phyloP scores from a whole-genome alignment of 2,329 filamentous ascomycete genomes.

The Hymenoscyphus infarciens region DNA sequence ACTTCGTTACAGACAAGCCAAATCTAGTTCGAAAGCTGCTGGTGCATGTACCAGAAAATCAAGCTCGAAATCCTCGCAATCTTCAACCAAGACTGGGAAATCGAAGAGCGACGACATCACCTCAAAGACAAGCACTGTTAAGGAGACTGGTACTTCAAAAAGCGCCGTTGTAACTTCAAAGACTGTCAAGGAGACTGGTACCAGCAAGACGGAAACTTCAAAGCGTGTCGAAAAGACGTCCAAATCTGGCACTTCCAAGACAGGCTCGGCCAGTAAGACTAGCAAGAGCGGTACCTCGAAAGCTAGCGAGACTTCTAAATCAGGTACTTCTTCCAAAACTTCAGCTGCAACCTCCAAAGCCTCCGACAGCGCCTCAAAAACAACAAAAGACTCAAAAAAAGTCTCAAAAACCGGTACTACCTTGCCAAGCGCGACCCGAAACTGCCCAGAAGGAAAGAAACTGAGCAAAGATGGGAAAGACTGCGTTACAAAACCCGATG shows the following conservation, averaged over 20 bases:
- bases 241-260: too few species aligned
- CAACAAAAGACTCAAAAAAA: not conserved
- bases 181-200: too few species aligned
- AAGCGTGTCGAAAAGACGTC: not conserved
- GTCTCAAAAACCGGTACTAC: not conserved
- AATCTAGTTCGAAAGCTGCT: not conserved
- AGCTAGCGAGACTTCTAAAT: not conserved
- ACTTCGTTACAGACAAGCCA: not conserved
- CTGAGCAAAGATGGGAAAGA: not conserved
- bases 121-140: not conserved
- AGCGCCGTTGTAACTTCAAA: not conserved
- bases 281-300: too few species aligned
- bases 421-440: not conserved
- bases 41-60: not conserved
- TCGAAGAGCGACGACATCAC: too few species aligned
- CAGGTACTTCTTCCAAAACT: not conserved
- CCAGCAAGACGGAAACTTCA: not conserved
- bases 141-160: not conserved
- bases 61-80: not conserved
- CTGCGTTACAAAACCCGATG: not conserved
- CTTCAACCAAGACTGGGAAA: not conserved
- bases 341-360: too few species aligned
- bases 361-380: too few species aligned
- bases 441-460: not conserved
- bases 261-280: too few species aligned